Base-by-base conservation (phyloP, 495 filamentous ascomycete genomes). In the Penicillium lividum region DNA sequence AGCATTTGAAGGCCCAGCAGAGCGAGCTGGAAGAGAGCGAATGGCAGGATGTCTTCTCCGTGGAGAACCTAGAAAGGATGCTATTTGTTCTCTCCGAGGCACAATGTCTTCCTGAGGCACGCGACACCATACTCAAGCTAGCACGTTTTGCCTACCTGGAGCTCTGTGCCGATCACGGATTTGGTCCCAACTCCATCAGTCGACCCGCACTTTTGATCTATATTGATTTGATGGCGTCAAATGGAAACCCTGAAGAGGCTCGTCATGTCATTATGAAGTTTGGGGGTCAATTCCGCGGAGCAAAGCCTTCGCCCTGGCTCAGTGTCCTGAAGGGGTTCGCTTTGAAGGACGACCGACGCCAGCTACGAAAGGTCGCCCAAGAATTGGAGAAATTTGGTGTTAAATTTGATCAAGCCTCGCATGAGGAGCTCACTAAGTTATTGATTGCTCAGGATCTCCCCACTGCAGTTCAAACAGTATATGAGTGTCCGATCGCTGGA, bases 311-410 rank as follows among this genome's bases (percentile, higher is more conserved):
- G 8, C 73, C 81, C n/a, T 92, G 88, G 85, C 71, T 78, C 3
- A 65, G 70, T 11, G 75, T 92, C 5, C 61, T 94, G 34, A 73
- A 75, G 31, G 91, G 91, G 2, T 87, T 93, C 60, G 85, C 84
- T 13, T 73, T 74, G 57, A 84, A 90, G 59, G 81, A 81, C 9
- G 82, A 85, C 53, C 55, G 52, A 75, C 85, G 61, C 54, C 80
- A 64, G 77, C 54, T 79, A 7, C 62, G 57, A 40, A 63, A 61
- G 42, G 61, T 72, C 15, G 58, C 58, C 4, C 58, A 66, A 22
- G 69, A 67, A 18, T 54, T 75, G 18, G 66, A 72, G 7, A 59
- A 69, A 13, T 56, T 69, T 54, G 75, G 67, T 44, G 56, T 68
- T 15, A 67, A 59, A 5, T 74, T 77, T n/a, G 76, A 76, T 31